These are phyloP conservation scores for Calocera cornea DNA, from an alignment of 768 basidiomycete species.

Conservation along the genomic window DNA sequence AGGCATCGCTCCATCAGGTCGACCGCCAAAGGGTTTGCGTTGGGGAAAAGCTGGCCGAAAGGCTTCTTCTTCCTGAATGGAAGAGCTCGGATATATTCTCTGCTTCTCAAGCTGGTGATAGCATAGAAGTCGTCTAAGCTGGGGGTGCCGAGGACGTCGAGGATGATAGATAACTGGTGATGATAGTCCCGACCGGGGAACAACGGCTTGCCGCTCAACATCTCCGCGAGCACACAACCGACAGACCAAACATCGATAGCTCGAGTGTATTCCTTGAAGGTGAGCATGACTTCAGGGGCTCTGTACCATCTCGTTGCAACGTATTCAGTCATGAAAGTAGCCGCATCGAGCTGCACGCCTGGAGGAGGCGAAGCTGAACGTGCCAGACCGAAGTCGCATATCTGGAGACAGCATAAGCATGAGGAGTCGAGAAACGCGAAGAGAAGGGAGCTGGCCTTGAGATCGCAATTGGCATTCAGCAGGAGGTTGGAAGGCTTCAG, in stretches of 20 bases:
- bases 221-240: slow-evolving; percentile 52
- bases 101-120: slow-evolving; percentile 79
- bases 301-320: slow-evolving; percentile 99
- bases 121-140: slow-evolving; percentile 96
- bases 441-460: slow-evolving; percentile 20
- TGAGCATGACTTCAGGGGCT: slow-evolving; percentile 98
- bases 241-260: slow-evolving; percentile 7
- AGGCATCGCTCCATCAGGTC: slow-evolving; percentile 63
- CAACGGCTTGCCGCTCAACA: slow-evolving; percentile 90
- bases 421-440: not conserved
- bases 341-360: slow-evolving; percentile 13
- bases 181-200: slow-evolving; percentile 92
- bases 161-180: slow-evolving; percentile 87
- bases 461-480: slow-evolving; percentile 30
- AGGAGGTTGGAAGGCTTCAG: slow-evolving; percentile 31
- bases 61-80: slow-evolving; percentile 82
- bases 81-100: slow-evolving; percentile 88
- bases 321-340: slow-evolving; percentile 82
- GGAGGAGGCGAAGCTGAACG: slow-evolving; percentile 34
- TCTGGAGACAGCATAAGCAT: slow-evolving; percentile 11
- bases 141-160: slow-evolving; percentile 94
- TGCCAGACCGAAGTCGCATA: slow-evolving; percentile 84
- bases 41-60: slow-evolving; percentile 78
- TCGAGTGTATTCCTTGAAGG: slow-evolving; percentile 89
- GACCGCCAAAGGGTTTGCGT: slow-evolving; percentile 66